Evolutionary conservation across 768 basidiomycete species (phyloP).

Genomic region (Calocybe indica): DNA sequence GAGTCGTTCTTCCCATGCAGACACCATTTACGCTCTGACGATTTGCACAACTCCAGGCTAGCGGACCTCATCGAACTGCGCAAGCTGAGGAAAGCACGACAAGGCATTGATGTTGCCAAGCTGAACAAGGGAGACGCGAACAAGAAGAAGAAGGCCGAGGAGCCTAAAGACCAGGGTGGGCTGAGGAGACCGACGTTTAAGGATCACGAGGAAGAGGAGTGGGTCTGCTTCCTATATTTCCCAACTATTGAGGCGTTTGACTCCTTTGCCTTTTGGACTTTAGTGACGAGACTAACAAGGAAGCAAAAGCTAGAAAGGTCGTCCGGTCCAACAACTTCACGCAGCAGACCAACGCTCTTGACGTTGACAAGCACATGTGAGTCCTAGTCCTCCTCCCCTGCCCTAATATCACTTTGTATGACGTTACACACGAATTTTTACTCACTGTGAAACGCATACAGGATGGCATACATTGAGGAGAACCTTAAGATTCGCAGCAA

Average conservation of each 20-base stretch:
- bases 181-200: slow-evolving; percentile 41
- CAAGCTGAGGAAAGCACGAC: slow-evolving; percentile 62
- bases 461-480: slow-evolving; percentile 98
- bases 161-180: slow-evolving; percentile 45
- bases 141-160: slow-evolving; percentile 59
- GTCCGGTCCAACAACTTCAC: slow-evolving; percentile 93
- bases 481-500: slow-evolving; percentile 76
- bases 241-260: background rate
- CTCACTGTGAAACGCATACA: slow-evolving; percentile 18
- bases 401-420: background rate
- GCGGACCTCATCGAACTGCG: slow-evolving; percentile 83
- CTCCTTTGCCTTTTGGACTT: background rate
- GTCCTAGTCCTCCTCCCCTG: slow-evolving; percentile 19
- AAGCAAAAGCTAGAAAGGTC: slow-evolving; percentile 64
- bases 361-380: slow-evolving; percentile 98
- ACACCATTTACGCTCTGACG: slow-evolving; percentile 3
- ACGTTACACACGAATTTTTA: too few relatives aligned
- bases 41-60: slow-evolving; percentile 36
- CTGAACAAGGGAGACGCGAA: slow-evolving; percentile 79
- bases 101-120: slow-evolving; percentile 83
- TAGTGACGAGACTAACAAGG: slow-evolving; percentile 61
- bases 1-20: slow-evolving; percentile 15
- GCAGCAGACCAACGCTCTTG: slow-evolving; percentile 91
- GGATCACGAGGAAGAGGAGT: slow-evolving; percentile 56
- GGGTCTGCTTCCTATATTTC: slow-evolving; percentile 16